Evolutionary conservation across 2,329 filamentous ascomycete genomes (phyloP).

Genomic region (Zasmidium angulare): DNA sequence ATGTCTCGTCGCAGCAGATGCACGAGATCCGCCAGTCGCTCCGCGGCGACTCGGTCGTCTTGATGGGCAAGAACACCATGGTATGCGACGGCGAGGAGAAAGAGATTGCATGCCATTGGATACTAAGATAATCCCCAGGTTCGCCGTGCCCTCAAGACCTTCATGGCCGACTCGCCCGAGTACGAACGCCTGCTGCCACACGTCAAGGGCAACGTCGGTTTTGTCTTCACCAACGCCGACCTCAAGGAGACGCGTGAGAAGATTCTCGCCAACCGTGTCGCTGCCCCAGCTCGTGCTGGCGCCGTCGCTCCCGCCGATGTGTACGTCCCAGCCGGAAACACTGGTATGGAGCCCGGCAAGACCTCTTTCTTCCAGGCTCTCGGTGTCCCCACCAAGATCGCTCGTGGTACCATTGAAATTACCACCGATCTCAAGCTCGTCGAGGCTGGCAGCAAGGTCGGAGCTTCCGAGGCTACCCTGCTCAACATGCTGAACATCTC

Average conservation of each 20-base stretch:
- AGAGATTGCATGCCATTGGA: not conserved
- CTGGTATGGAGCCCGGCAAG: conserved; percentile 99
- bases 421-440: conserved; percentile 97
- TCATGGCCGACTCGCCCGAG: conserved; percentile 86
- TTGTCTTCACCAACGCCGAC: conserved; percentile 99
- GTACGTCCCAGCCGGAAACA: conserved; percentile 96
- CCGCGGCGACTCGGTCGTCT: conserved; percentile 86
- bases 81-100: conserved; percentile 51
- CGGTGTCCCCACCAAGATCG: conserved; percentile 99
- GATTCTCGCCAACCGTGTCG: conserved; percentile 95
- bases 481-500: conserved; percentile 99
- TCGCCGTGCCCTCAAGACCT: conserved; percentile 95
- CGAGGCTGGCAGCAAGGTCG: conserved; percentile 89
- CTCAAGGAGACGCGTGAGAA: conserved; percentile 90
- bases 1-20: conserved; percentile 99
- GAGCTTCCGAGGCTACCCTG: conserved; percentile 96
- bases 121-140: conserved; percentile 54
- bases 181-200: conserved; percentile 96
- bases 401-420: conserved; percentile 99
- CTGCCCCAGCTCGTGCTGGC: conserved; percentile 96
- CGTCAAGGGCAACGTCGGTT: conserved; percentile 97
- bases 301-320: conserved; percentile 92
- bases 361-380: conserved; percentile 99
- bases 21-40: conserved; percentile 97
- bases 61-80: conserved; percentile 99